Base-by-base conservation (phyloP, 2,329 filamentous ascomycete genomes). In the Botrytis aclada region DNA sequence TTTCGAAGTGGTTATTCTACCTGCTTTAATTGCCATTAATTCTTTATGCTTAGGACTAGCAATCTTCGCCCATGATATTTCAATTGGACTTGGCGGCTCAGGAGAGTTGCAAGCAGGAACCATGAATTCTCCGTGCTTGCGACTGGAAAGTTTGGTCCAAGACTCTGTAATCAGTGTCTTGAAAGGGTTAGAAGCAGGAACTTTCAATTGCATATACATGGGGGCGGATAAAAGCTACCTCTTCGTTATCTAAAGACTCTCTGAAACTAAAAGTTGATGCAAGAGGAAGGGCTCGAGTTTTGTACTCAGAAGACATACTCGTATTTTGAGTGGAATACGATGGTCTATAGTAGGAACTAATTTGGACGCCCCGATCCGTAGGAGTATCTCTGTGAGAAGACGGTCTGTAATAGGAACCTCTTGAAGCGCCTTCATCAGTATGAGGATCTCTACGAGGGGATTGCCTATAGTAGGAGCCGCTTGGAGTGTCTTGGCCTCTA, bases 31-130 rank as follows among this genome's bases (percentile, higher is more conserved):
- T 58, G 18, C 29, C 70, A 43, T 45, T 16, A 60, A 14, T 22
- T 66, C 47, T n/a, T 34, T 66, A 32, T 43, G 47, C 47, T 71
- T 67, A 29, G 61, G 70, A 60, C 61, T 60, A 16, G 70, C 37
- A 32, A 71, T 37, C 14, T 71, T 62, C n/a, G 9, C 61, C 70
- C 47, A 71, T 10, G 61, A 60, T n/a, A 67, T 47, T 58, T 43
- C 16, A 29, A 43, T 25, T 56, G 37, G 18, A 43, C 10, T 56
- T 69, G 65, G 10, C 43, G n/a, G 8, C 39, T 32, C 20, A 9
- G 9, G 25, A 41, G 9, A 39, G 7, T 8, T 29, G 22, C 18
- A 16, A 29, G 37, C n/a, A 69, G 47, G 18, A 10, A 4, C 10
- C 14, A n/a, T 25, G 9, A 41, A 16, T 43, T 69, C 65, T 56